Evolutionary conservation across 192 early-diverging fungal species (phyloP), one percentile per base, ranked within the genome.

Genomic region (Jimgerdemannia lactiflua): DNA sequence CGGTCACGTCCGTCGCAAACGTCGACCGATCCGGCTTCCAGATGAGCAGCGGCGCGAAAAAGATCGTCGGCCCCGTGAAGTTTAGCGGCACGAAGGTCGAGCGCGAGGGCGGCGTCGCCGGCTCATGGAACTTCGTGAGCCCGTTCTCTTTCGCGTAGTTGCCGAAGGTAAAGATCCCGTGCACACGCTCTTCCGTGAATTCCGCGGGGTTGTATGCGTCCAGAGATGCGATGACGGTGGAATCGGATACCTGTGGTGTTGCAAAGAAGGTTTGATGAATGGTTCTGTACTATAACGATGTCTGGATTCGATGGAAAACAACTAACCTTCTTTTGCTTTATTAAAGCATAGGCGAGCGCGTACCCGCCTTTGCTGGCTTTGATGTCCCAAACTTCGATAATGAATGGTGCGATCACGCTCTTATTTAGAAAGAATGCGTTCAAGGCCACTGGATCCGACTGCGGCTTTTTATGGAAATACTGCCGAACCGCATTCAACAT

Each of bases 371-470:
- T 77, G 1, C 67, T 74, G 39, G 63, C 40, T 17, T 81, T 81
- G 6, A 81, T 43, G 49, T 77, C 76, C 39, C 70, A 63, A 2
- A 81, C 67, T 66, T 81, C 80, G 4, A 81, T 42, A 9, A 81
- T 19, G 64, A 71, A 65, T 14, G 69, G 40, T 20, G 70, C 75
- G 0, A 65, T 29, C 4, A 42, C 11, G 39, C 72, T 75, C 20
- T 81, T 81, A 17, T 41, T 67, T 17, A 77, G 69, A 43, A 75
- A 81, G 67, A 81, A 81, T 14, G 64, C 64, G 20, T 78, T 81
- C 64, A 81, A 63, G 20, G 80, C 73, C 20, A 81, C 44, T 18
- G 80, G 76, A 42, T 81, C 80, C 3, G 29, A 42, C 54, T 81
- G 80, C 11, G 67, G n/a, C 66, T 66, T 70, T 71, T 68, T 69